Evolutionary conservation across 176 grass and related monocot species (phyloP).

Genomic region (Areca catechu): DNA sequence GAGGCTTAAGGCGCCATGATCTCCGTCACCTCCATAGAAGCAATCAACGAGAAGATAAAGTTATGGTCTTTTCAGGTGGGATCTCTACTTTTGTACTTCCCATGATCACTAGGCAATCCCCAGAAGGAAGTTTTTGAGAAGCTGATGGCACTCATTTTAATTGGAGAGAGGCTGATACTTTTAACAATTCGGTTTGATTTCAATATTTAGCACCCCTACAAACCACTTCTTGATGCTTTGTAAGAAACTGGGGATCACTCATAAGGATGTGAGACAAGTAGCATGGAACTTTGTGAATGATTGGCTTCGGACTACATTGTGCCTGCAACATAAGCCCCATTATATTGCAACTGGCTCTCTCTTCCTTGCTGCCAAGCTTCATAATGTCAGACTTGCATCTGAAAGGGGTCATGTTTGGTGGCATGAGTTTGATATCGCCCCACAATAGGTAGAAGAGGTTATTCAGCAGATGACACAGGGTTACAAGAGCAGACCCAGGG

Average conservation of each 20-base stretch:
- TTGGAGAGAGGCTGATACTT: slow-evolving; percentile 55
- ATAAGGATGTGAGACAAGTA: slow-evolving; percentile 40
- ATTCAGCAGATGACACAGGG: slow-evolving; percentile 57
- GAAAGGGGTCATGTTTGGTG: too few species aligned
- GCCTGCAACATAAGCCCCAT: too few species aligned
- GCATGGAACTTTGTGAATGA: slow-evolving; percentile 47
- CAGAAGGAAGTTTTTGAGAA: slow-evolving; percentile 47
- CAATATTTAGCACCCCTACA: slow-evolving; percentile 51
- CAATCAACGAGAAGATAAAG: too few species aligned
- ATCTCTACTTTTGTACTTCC: too few species aligned
- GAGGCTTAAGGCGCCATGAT: too few species aligned
- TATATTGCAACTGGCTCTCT: too few species aligned
- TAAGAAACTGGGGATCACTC: slow-evolving; percentile 35
- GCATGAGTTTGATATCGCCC: slow-evolving; percentile 71
- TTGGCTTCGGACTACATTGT: slow-evolving; percentile 53
- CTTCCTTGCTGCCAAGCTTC: too few species aligned
- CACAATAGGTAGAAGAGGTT: slow-evolving; percentile 49
- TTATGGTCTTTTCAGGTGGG: too few species aligned
- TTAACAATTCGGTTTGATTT: slow-evolving; percentile 65
- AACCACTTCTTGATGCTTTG: slow-evolving; percentile 41
- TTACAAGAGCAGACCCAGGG: slow-evolving; percentile 18
- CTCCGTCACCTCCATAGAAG: too few species aligned
- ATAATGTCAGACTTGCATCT: too few species aligned
- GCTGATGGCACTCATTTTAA: slow-evolving; percentile 44
- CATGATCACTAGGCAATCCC: too few species aligned